Evolutionary conservation across 1,284 basidiomycete genomes (phyloP), one percentile per base, ranked within the genome.

Genomic region (Ceraceosorus guamensis): DNA sequence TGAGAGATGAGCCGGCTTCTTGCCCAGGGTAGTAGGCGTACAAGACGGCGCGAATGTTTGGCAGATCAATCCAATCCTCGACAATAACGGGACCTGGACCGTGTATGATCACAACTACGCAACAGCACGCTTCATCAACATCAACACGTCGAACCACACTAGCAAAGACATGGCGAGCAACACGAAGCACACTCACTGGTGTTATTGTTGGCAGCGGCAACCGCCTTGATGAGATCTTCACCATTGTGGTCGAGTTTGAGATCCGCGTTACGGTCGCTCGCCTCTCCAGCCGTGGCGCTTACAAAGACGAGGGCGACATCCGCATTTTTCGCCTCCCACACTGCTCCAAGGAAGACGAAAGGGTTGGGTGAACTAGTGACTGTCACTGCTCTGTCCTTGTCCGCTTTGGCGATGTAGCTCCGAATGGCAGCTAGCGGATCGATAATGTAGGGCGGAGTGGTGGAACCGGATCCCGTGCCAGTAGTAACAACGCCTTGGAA

Each of bases 241-340:
- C 87, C 88, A 48, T 82, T 82, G 58, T 84, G 80, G 87, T 87
- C 89, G 0, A 86, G 83, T 0, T 86, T 87, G 46, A 90, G 77
- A 76, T 89, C 88, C 24, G 24, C 24, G 60, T 87, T 87, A 48
- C 81, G 79, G 70, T 91, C 88, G 16, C 44, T 32, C 47, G 85
- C 85, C 53, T 81, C 80, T 63, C 87, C 87, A 6, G 83, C 84
- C 63, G 87, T 86, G 4, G 88, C 85, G 8, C 82, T 84, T 30
- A 82, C 82, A 68, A 86, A 84, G 5, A 86, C 85, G 46, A 85
- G 78, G 0, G 83, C 83, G 24, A 77, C 68, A 35, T 80, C 76
- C 4, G 60, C 61, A 24, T 50, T 47, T 43, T 56, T 60, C 13
- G 66, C 63, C 4, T 47, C 73, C 7, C 58, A 51, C 39, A 50